Conservation (phyloP, 164 flowering plant genomes). For the Chimonanthus salicifolius region DNA sequence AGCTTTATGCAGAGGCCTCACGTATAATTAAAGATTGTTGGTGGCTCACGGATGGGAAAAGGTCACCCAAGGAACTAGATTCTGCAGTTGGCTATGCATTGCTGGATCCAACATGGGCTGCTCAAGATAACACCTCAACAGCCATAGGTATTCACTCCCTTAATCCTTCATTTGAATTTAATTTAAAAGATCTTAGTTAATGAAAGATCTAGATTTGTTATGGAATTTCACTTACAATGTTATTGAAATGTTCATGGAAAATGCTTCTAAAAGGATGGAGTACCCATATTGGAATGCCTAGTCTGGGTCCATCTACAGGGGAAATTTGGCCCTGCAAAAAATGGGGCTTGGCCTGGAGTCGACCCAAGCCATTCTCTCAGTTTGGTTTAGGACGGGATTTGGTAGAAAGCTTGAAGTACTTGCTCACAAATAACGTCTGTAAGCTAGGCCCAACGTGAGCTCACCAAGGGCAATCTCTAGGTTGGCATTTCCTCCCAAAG, state of each 20-base stretch:
- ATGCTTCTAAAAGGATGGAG: background rate
- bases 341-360: too few species aligned
- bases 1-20: constrained; percentile 78
- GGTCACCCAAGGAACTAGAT: constrained; percentile 70
- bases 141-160: constrained; percentile 60
- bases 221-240: background rate
- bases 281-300: background rate
- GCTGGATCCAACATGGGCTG: constrained; percentile 97
- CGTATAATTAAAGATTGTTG: constrained; percentile 84
- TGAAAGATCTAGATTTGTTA: background rate
- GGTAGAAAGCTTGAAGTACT: too few species aligned
- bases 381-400: too few species aligned
- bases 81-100: constrained; percentile 93
- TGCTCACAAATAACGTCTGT: too few species aligned
- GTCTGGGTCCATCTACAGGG: too few species aligned
- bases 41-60: constrained; percentile 91
- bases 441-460: too few species aligned
- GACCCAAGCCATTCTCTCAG: too few species aligned
- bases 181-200: background rate
- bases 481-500: too few species aligned
- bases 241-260: background rate
- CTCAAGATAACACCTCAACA: constrained; percentile 96
- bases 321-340: too few species aligned
- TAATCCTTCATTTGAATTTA: background rate
- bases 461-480: too few species aligned